Evolutionary conservation across 257 asterid genomes (phyloP).

Genomic region (Asclepias syriaca): DNA sequence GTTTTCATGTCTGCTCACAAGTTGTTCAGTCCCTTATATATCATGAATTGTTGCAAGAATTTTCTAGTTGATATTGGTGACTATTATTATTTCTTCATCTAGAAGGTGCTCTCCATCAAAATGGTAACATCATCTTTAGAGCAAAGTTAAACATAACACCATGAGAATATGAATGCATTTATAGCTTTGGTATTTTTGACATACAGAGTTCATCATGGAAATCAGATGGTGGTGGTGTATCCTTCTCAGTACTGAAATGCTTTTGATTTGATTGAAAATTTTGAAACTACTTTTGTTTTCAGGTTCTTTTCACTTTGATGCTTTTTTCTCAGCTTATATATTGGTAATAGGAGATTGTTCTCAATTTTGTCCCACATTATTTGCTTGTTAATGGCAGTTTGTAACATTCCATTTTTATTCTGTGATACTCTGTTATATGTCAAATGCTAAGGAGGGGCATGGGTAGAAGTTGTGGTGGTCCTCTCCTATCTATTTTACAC

Average conservation of each 20-base stretch:
- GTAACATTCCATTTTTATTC: not conserved
- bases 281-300: not conserved
- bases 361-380: not conserved
- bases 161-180: too few relatives aligned
- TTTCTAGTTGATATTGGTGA: not conserved
- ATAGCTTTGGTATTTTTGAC: too few relatives aligned
- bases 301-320: constrained; percentile 3
- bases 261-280: not conserved
- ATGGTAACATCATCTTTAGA: too few relatives aligned
- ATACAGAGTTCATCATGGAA: too few relatives aligned
- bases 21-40: not conserved
- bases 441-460: not conserved
- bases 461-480: not conserved
- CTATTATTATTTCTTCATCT: not conserved
- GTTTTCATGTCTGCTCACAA: not conserved
- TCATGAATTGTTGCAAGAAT: not conserved
- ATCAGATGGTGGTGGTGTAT: too few relatives aligned
- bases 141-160: too few relatives aligned
- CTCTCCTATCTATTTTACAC: not conserved
- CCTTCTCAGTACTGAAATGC: not conserved
- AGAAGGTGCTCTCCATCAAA: too few relatives aligned
- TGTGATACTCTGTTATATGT: not conserved
- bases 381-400: not conserved
- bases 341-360: not conserved
- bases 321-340: not conserved